Conservation (phyloP, 2,329 filamentous ascomycete genomes). For the Didymella pinodella region DNA sequence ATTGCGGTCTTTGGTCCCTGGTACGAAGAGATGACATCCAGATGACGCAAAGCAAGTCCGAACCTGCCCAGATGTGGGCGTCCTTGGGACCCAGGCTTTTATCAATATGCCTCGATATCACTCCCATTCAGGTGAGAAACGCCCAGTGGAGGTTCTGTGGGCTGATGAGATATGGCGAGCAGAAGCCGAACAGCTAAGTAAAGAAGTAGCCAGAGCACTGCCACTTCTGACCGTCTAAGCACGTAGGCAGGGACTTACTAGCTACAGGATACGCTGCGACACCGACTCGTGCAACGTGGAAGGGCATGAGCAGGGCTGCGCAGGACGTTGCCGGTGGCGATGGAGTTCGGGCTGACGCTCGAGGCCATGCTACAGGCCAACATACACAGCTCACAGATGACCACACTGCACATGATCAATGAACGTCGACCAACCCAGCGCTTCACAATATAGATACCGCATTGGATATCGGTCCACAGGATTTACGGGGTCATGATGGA, state of each 20-base stretch:
- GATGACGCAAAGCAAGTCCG: constrained; percentile 57
- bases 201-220: constrained; percentile 47
- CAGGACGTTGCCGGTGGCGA: constrained; percentile 35
- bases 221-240: constrained; percentile 49
- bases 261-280: constrained; percentile 45
- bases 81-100: constrained; percentile 32
- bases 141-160: constrained; percentile 50
- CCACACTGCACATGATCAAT: constrained; percentile 58
- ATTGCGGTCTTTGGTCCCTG: constrained; percentile 52
- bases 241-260: constrained; percentile 45
- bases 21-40: constrained; percentile 69
- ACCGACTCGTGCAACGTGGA: constrained; percentile 47
- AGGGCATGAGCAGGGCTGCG: constrained; percentile 48
- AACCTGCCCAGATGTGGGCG: constrained; percentile 40
- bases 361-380: constrained; percentile 55
- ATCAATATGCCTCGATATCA: background rate
- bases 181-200: constrained; percentile 49
- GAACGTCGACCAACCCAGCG: constrained; percentile 57
- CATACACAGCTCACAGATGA: constrained; percentile 56
- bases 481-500: constrained; percentile 61
- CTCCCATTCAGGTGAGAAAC: constrained; percentile 25
- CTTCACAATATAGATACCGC: constrained; percentile 60
- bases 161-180: constrained; percentile 53
- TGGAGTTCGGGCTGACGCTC: constrained; percentile 34
- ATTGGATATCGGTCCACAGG: constrained; percentile 59